A percentile compares a stretch with the other conserved stretches of the same genome.
Evolutionary conservation across 2,329 filamentous ascomycete genomes (phyloP).

Genomic region (Diaporthe caulivora): DNA sequence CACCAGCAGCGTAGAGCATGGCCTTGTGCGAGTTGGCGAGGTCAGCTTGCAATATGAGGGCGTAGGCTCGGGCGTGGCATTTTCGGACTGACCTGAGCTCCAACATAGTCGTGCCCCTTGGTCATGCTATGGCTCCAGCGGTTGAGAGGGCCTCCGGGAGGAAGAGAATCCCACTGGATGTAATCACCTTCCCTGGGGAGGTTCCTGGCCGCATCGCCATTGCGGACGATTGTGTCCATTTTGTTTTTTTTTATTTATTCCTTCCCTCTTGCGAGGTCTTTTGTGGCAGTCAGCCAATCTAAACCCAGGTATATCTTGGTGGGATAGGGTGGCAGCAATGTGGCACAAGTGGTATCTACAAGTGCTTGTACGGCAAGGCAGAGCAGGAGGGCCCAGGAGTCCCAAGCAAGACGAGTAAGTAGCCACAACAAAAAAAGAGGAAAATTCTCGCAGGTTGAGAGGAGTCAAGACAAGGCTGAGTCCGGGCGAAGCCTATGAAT

Average conservation of each 20-base stretch:
- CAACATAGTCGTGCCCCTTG: slow-evolving; percentile 88
- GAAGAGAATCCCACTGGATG: slow-evolving; percentile 64
- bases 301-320: not conserved
- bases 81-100: slow-evolving; percentile 75
- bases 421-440: too few species aligned
- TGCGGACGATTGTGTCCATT: not conserved
- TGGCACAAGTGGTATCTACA: not conserved
- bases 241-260: not conserved
- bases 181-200: slow-evolving; percentile 66
- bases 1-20: slow-evolving; percentile 94
- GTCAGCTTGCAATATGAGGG: slow-evolving; percentile 1
- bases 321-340: too few species aligned
- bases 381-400: not conserved
- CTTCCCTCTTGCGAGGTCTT: slow-evolving; percentile 8
- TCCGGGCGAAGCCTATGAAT: not conserved
- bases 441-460: too few species aligned
- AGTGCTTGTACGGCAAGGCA: not conserved
- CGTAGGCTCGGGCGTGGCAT: not conserved
- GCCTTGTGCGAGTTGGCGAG: slow-evolving; percentile 64
- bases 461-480: too few species aligned
- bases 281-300: not conserved
- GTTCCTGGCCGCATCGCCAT: slow-evolving; percentile 24
- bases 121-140: slow-evolving; percentile 88
- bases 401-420: not conserved
- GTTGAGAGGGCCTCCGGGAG: slow-evolving; percentile 74